phyloP scores from a whole-genome alignment of 306 rosid genomes.

The Betula pendula region DNA sequence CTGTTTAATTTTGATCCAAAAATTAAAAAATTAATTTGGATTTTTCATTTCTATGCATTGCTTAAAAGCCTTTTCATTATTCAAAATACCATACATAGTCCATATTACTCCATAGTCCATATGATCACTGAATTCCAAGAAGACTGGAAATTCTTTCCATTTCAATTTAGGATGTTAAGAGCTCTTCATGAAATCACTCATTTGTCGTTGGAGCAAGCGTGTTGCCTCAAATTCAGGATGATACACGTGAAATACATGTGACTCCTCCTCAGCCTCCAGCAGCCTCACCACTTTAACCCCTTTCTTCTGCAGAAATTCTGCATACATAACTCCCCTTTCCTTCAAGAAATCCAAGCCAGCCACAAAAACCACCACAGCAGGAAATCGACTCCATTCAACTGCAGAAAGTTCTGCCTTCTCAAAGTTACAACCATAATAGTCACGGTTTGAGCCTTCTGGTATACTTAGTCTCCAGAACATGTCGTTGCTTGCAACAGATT shows the following conservation, averaged over 20 bases:
- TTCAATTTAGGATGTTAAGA: slow-evolving; percentile 16
- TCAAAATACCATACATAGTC: not conserved
- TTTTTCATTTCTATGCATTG: not conserved
- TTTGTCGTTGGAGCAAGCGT: slow-evolving; percentile 58
- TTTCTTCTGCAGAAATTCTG: slow-evolving; percentile 54
- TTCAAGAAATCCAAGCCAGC: slow-evolving; percentile 73
- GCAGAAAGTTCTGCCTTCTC: slow-evolving; percentile 41
- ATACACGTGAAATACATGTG: slow-evolving; percentile 60
- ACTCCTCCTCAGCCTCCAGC: slow-evolving; percentile 57
- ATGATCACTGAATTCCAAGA: not conserved
- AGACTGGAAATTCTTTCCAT: not conserved
- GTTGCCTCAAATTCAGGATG: slow-evolving; percentile 59
- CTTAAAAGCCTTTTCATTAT: not conserved
- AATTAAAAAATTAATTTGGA: not conserved
- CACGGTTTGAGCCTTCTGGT: slow-evolving; percentile 51
- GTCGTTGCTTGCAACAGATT: slow-evolving; percentile 39
- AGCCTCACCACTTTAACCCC: slow-evolving; percentile 50
- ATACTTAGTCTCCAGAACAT: slow-evolving; percentile 72
- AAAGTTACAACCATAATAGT: slow-evolving; percentile 64
- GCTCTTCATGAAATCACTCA: slow-evolving; percentile 55
- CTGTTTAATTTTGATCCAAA: not conserved
- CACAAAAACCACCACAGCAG: slow-evolving; percentile 63
- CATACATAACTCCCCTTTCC: slow-evolving; percentile 80
- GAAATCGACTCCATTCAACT: slow-evolving; percentile 52
- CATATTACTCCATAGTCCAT: not conserved